phyloP scores from a whole-genome alignment of 768 basidiomycete species.

The Tulasnella calospora region DNA sequence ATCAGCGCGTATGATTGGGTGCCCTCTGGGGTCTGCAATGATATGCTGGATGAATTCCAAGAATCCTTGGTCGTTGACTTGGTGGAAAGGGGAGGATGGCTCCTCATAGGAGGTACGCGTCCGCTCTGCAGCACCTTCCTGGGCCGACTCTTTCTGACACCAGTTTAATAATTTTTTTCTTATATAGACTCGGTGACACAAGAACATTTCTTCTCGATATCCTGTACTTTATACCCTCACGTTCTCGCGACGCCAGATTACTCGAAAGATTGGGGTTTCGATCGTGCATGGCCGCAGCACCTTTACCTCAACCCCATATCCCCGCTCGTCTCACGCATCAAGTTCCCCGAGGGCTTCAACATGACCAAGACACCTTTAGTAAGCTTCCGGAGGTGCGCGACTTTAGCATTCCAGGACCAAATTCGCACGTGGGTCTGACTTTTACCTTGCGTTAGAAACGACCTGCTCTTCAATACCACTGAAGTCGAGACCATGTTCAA shows the following conservation, averaged over 20 bases:
- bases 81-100: conserved; percentile 67
- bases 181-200: conserved; percentile 66
- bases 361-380: conserved; percentile 56
- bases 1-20: conserved; percentile 19
- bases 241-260: conserved; percentile 63
- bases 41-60: not conserved
- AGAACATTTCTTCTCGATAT: conserved; percentile 69
- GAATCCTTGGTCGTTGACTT: conserved; percentile 50
- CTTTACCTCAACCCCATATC: conserved; percentile 57
- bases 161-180: no score
- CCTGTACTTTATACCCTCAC: conserved; percentile 61
- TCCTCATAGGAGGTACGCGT: conserved; percentile 55
- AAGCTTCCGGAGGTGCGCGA: conserved; percentile 48
- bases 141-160: not conserved
- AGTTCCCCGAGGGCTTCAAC: conserved; percentile 51
- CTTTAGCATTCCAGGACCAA: not conserved
- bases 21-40: not conserved
- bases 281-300: conserved; percentile 62
- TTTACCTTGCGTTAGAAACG: conserved; percentile 40
- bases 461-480: conserved; percentile 49
- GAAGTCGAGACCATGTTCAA: conserved; percentile 49
- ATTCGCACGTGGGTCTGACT: not conserved
- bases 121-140: not conserved
- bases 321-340: conserved; percentile 43
- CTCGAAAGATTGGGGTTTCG: conserved; percentile 47